A percentile compares a stretch with the other conserved stretches of the same genome.
Conservation (phyloP, 495 filamentous ascomycete species). For the Aspergillus sparsus region DNA sequence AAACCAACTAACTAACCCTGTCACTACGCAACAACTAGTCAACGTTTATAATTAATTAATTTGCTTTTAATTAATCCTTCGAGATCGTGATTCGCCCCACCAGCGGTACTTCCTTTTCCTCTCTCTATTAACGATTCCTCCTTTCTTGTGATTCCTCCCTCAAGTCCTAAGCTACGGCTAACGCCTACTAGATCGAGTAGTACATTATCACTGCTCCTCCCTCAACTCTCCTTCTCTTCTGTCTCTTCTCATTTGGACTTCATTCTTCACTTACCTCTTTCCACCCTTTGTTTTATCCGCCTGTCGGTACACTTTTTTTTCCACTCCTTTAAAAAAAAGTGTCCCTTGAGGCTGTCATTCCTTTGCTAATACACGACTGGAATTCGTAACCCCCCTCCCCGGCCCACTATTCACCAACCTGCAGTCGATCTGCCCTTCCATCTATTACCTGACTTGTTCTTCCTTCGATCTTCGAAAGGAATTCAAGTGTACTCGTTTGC, state of each 20-base stretch:
- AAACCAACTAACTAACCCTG: background rate
- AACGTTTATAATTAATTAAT: conserved; percentile 24
- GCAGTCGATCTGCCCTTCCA: conserved; percentile 44
- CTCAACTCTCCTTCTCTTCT: conserved; percentile 23
- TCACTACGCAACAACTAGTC: conserved; percentile 6
- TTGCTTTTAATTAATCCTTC: conserved; percentile 29
- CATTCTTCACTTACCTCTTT: conserved; percentile 28
- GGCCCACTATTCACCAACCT: conserved; percentile 19
- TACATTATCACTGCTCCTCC: conserved; percentile 31
- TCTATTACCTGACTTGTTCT: conserved; percentile 9
- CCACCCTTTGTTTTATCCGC: conserved; percentile 26
- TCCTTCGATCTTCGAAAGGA: conserved; percentile 8
- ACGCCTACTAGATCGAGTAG: conserved; percentile 20
- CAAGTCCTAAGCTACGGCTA: conserved; percentile 24
- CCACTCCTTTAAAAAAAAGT: conserved; percentile 42
- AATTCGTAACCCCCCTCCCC: conserved; percentile 22
- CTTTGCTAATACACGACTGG: conserved; percentile 30
- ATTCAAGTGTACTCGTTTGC: conserved; percentile 13
- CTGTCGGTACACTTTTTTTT: conserved; percentile 34
- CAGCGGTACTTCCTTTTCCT: background rate
- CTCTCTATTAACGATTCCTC: conserved; percentile 8
- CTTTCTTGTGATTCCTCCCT: conserved; percentile 24
- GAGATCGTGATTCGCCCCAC: conserved; percentile 32
- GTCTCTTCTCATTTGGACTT: conserved; percentile 20
- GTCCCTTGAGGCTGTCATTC: conserved; percentile 41